These are phyloP conservation scores for Trichoderma arundinaceum DNA, from an alignment of 2,329 filamentous ascomycete species.

Conservation along the genomic window DNA sequence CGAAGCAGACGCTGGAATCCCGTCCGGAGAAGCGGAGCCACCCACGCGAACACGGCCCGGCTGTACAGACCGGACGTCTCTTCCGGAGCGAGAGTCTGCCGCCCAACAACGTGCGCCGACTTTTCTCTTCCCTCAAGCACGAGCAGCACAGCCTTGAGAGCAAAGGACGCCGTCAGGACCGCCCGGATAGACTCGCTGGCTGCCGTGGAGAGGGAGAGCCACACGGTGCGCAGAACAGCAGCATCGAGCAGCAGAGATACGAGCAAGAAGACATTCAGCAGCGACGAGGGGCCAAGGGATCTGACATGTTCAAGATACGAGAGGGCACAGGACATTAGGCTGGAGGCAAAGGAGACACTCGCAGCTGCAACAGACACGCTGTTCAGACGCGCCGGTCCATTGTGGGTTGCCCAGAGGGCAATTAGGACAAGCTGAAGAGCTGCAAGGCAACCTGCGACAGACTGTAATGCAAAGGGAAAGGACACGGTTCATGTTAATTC, in stretches of 20 bases:
- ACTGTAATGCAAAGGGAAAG: constrained; percentile 32
- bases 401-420: constrained; percentile 42
- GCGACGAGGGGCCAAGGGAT: constrained; percentile 43
- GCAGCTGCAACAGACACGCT: constrained; percentile 42
- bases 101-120: constrained; percentile 41
- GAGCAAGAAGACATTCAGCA: constrained; percentile 44
- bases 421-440: constrained; percentile 44
- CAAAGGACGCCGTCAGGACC: constrained; percentile 43
- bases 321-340: constrained; percentile 41
- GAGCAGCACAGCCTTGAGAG: constrained; percentile 45
- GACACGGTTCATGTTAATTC: background rate
- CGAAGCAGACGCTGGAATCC: constrained; percentile 46
- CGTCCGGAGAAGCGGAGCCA: constrained; percentile 45
- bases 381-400: constrained; percentile 35
- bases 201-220: constrained; percentile 37
- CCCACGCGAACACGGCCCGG: constrained; percentile 48
- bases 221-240: constrained; percentile 40
- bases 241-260: constrained; percentile 44
- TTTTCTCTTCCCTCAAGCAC: constrained; percentile 50
- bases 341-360: constrained; percentile 38
- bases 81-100: constrained; percentile 44
- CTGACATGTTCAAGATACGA: constrained; percentile 40
- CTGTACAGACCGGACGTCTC: constrained; percentile 48
- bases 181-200: constrained; percentile 38
- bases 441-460: constrained; percentile 39